phyloP scores from a whole-genome alignment of 106 monocot genomes.

The Dendrobium nobile region DNA sequence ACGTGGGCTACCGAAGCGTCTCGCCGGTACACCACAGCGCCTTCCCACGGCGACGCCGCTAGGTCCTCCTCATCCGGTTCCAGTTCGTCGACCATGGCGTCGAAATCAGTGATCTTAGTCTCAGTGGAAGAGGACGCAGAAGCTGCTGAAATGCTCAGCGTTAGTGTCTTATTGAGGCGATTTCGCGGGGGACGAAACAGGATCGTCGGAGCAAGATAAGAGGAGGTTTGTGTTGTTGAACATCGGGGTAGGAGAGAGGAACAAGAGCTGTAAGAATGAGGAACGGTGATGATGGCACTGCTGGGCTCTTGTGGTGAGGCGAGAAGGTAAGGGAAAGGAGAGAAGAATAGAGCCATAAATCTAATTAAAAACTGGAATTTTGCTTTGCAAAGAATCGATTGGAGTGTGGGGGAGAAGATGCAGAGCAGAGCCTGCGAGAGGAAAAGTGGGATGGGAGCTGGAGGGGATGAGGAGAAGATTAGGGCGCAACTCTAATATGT shows the following conservation, averaged over 20 bases:
- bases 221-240: neutral
- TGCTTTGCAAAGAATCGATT: no score
- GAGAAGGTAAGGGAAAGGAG: neutral
- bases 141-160: neutral
- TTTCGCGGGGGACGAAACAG: neutral
- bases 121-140: constrained; percentile 3
- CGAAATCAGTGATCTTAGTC: constrained; percentile 19
- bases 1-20: constrained; percentile 64
- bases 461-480: no score
- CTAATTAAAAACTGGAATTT: no score
- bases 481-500: no score
- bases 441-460: no score
- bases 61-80: constrained; percentile 22
- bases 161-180: constrained; percentile 6
- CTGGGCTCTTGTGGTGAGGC: neutral
- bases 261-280: neutral
- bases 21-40: constrained; percentile 76
- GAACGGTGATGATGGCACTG: neutral
- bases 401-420: no score
- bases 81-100: neutral
- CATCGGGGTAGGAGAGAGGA: neutral
- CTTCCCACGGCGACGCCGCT: constrained; percentile 76
- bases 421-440: no score
- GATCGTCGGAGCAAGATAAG: neutral
- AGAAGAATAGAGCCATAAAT: neutral